phyloP scores from a whole-genome alignment of 192 early-diverging fungal species.

The Linnemannia hyalina region DNA sequence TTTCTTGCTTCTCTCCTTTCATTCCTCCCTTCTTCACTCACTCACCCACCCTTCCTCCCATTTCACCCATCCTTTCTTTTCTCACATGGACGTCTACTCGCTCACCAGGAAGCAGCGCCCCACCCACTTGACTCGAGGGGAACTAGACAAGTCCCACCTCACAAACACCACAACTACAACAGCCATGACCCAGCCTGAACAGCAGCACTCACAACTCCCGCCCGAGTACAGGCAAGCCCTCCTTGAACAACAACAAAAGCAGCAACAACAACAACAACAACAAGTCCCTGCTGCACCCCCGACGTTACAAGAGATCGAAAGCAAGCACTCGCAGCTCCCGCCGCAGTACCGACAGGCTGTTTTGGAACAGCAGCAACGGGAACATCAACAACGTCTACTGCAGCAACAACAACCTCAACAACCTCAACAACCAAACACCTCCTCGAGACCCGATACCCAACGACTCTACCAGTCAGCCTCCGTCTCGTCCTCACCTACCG shows the following conservation, averaged over 20 bases:
- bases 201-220: conserved; percentile 26
- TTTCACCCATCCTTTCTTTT: not conserved
- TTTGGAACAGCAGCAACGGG: conserved; percentile 46
- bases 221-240: conserved; percentile 20
- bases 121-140: conserved; percentile 47
- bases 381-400: conserved; percentile 36
- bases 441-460: conserved; percentile 20
- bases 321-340: conserved; percentile 39
- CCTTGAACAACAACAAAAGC: conserved; percentile 20
- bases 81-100: conserved; percentile 51
- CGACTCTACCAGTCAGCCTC: conserved; percentile 19
- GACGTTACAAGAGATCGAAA: conserved; percentile 40
- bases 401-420: conserved; percentile 41
- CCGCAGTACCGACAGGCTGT: conserved; percentile 51
- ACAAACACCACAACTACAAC: not conserved
- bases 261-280: conserved; percentile 13
- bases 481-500: conserved; percentile 24
- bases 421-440: conserved; percentile 13
- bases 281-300: conserved; percentile 18
- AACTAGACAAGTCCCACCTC: conserved; percentile 18
- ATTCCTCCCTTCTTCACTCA: not conserved
- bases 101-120: conserved; percentile 54
- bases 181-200: conserved; percentile 19
- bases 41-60: not conserved
- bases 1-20: not conserved